Percentiles rank a stretch among this genome's conserved stretches.
These are phyloP conservation scores for Trichophyton verrucosum DNA, from an alignment of 2,329 filamentous ascomycete species.

Conservation along the genomic window DNA sequence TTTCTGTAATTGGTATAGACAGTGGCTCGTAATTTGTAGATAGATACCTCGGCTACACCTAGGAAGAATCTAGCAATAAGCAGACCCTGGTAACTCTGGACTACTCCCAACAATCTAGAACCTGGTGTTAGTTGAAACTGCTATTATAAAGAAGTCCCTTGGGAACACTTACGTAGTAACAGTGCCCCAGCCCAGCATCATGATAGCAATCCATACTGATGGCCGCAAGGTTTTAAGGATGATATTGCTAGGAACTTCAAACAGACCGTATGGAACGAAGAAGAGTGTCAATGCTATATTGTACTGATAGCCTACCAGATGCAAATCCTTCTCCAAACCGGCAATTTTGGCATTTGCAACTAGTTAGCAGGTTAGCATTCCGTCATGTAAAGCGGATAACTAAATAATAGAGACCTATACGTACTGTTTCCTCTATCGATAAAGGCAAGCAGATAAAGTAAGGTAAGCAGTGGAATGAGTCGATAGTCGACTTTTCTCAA, in stretches of 20 bases:
- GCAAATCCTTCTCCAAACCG: conserved; percentile 19
- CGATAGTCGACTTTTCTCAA: conserved; percentile 30
- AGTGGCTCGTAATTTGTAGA: not conserved
- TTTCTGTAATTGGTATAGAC: not conserved
- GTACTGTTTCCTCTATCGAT: conserved; percentile 45
- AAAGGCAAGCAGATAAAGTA: conserved; percentile 59
- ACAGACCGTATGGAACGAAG: conserved; percentile 29
- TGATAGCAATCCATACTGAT: conserved; percentile 35
- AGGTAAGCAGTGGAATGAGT: conserved; percentile 30
- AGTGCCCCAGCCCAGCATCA: conserved; percentile 32
- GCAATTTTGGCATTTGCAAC: conserved; percentile 30
- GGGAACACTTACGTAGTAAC: conserved; percentile 14
- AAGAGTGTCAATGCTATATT: conserved; percentile 29
- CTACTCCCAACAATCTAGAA: conserved; percentile 37
- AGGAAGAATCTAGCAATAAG: conserved; percentile 38
- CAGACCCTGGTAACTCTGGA: conserved; percentile 40
- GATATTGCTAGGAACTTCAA: conserved; percentile 33
- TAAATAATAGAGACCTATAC: not conserved
- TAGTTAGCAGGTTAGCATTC: not conserved
- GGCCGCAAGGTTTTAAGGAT: conserved; percentile 30
- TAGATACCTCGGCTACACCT: conserved; percentile 33
- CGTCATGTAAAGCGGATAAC: not conserved
- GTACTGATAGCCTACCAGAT: conserved; percentile 27
- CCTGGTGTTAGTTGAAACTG: not conserved
- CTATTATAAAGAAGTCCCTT: not conserved